Base-by-base conservation (phyloP, 1,284 basidiomycete genomes). In the Pseudozyma sp. region DNA sequence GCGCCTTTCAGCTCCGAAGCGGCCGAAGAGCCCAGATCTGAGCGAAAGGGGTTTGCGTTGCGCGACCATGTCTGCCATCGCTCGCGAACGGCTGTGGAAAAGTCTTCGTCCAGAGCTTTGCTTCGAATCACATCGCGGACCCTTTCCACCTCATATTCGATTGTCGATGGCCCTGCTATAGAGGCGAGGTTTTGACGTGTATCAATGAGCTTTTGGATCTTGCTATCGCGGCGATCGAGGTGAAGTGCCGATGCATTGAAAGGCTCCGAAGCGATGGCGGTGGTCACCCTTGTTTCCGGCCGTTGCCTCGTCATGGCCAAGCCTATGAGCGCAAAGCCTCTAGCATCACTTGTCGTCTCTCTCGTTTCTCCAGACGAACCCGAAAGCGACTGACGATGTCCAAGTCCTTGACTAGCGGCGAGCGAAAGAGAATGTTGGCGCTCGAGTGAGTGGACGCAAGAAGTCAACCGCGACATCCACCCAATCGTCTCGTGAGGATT, bases 51-150 rank as follows among this genome's bases (percentile, higher is more conserved):
- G 14, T 62, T 66, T 1, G 71, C 53, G 7, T 53, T 54, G 11
- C 71, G 61, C 29, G 71, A 69, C 71, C 71, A 74, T 6, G 44
- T 66, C 59, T 74, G 71, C 71, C 71, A 74, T 33, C 71, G 58
- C 24, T 74, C 71, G 19, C 67, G 34, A 4, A 74, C 47, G 0
- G 71, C 71, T 16, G 63, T 60, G 2, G 71, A 74, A 37, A 69
- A 74, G 5, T 74, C 56, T 16, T 66, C 63, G 39, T 74, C 67
- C 24, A 69, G 24, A 14, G 63, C 67, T 37, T 63, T 66, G 40
- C 10, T 31, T 29, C 50, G 57, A 4, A 68, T 58, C 30, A 8
- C 19, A 2, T 48, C 30, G 39, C 60, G 54, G 46, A 73, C 51
- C n/a, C 46, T 30, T 2, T 67, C 56, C 24, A 64, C 40, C n/a